Conservation (phyloP, 2,329 filamentous ascomycete species). For the Xylaria sp. region DNA sequence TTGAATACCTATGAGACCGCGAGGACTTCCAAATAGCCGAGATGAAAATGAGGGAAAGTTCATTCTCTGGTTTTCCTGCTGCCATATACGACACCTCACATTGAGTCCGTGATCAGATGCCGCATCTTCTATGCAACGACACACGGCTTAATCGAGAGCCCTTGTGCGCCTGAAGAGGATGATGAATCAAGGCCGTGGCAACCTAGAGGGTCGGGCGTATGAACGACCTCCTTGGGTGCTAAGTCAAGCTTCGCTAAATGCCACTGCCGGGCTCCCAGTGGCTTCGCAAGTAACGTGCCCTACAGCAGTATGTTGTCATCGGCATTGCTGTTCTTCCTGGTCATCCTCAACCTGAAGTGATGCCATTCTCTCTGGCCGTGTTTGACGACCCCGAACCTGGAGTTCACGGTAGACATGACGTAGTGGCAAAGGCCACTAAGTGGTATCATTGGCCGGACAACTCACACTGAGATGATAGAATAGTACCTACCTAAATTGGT, state of each 20-base stretch:
- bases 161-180: background rate
- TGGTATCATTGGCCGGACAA: background rate
- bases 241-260: slow-evolving; percentile 5
- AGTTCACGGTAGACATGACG: slow-evolving; percentile 6
- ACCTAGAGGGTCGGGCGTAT: slow-evolving; percentile 1
- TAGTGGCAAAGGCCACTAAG: background rate
- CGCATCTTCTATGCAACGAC: slow-evolving; percentile 7
- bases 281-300: background rate
- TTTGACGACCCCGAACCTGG: background rate
- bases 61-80: background rate
- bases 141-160: background rate
- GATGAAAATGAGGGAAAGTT: background rate
- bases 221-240: slow-evolving; percentile 1
- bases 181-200: background rate
- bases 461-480: background rate
- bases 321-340: background rate
- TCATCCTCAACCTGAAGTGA: slow-evolving; percentile 2
- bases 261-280: slow-evolving; percentile 14
- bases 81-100: background rate
- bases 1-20: background rate
- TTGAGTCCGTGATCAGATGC: background rate
- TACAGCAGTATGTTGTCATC: slow-evolving; percentile 5
- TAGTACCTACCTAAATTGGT: background rate
- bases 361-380: background rate
- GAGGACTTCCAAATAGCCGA: background rate